Evolutionary conservation across 768 basidiomycete genomes (phyloP).

Genomic region (Lactarius evosmus): DNA sequence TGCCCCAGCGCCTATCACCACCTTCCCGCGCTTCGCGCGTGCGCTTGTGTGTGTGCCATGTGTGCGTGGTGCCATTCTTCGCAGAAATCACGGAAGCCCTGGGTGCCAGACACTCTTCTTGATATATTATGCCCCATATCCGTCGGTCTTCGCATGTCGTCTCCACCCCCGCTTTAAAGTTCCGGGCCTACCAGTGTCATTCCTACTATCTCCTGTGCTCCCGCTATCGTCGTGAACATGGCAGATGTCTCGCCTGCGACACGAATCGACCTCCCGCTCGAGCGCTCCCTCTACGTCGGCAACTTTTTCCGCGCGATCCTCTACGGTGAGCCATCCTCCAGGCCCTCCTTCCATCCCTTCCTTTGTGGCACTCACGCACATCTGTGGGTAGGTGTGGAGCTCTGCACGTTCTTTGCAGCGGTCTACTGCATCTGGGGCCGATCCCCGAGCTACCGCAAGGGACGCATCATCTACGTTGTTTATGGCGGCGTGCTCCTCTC

Average conservation of each 20-base stretch:
- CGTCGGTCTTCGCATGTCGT: background rate
- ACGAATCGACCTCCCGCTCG: conserved; percentile 12
- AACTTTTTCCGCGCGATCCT: conserved; percentile 17
- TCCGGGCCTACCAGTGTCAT: background rate
- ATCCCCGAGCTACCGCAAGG: background rate
- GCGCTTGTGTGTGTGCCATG: background rate
- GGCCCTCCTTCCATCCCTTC: background rate
- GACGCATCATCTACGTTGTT: conserved; percentile 27
- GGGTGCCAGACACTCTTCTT: background rate
- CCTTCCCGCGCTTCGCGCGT: background rate
- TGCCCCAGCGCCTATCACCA: background rate
- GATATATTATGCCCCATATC: background rate
- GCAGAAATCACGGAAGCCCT: background rate
- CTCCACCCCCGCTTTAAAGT: background rate
- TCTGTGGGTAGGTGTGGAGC: conserved; percentile 5
- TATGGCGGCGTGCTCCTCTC: conserved; percentile 32
- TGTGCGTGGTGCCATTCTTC: background rate
- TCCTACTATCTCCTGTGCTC: background rate
- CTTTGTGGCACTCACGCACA: background rate
- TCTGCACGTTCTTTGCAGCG: conserved; percentile 14
- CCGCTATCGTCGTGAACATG: background rate
- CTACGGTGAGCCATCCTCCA: conserved; percentile 4
- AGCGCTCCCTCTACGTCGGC: conserved; percentile 21
- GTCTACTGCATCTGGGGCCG: conserved; percentile 2
- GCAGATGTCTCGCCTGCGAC: conserved; percentile 1